These are phyloP conservation scores for Avena eriantha DNA, from an alignment of 176 grass and related monocot genomes.

Conservation along the genomic window DNA sequence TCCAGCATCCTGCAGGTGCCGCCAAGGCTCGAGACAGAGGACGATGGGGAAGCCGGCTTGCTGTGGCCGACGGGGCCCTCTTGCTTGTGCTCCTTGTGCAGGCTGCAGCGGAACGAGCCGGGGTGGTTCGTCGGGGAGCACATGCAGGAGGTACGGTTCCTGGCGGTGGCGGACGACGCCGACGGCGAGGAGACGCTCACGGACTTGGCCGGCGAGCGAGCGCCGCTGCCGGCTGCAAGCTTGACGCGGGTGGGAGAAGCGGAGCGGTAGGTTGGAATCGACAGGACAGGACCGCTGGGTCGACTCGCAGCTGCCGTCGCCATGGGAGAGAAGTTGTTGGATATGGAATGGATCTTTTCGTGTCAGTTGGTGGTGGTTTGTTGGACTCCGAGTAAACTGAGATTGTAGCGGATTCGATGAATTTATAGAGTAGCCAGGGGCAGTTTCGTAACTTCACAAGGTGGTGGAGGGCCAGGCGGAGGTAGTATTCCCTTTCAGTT, in stretches of 20 bases:
- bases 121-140: constrained; percentile 77
- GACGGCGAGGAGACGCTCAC: background rate
- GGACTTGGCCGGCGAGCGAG: background rate
- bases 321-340: constrained; percentile 14
- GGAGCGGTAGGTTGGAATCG: constrained; percentile 48
- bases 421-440: no score
- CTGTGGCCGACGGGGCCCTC: background rate
- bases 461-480: no score
- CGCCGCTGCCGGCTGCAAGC: constrained; percentile 21
- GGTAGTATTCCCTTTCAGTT: no score
- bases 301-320: constrained; percentile 42
- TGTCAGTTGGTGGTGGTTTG: no score
- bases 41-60: background rate
- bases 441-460: no score
- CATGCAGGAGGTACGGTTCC: constrained; percentile 47
- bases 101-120: constrained; percentile 71
- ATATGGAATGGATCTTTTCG: no score
- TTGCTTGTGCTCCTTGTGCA: constrained; percentile 51
- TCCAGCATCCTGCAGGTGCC: background rate
- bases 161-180: no score
- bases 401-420: no score
- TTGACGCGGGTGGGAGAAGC: constrained; percentile 55
- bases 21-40: background rate
- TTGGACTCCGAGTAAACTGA: no score
- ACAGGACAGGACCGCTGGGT: constrained; percentile 40